phyloP scores from a whole-genome alignment of 1,139 yeast genomes.

The Maudiozyma humilis region DNA sequence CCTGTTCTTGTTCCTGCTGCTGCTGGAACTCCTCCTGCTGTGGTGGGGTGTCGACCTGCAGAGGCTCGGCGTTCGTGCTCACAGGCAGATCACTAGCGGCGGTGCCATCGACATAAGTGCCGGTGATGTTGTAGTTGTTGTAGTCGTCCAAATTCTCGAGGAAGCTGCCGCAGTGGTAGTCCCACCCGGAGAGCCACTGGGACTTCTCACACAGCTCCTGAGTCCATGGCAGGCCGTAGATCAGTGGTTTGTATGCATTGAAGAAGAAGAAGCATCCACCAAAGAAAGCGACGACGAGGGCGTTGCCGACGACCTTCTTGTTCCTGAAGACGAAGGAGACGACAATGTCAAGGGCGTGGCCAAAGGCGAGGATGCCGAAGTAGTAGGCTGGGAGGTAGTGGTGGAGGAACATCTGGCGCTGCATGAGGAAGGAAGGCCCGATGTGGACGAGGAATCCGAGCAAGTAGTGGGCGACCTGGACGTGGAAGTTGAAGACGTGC shows the following conservation, averaged over 20 bases:
- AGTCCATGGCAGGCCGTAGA: conserved; percentile 82
- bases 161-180: conserved; percentile 64
- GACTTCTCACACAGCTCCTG: conserved; percentile 52
- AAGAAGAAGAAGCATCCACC: conserved; percentile 49
- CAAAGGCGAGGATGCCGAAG: conserved; percentile 77
- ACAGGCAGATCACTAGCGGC: background rate
- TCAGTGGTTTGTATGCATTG: conserved; percentile 59
- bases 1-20: background rate
- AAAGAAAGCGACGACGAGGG: conserved; percentile 42
- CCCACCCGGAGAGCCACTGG: conserved; percentile 64
- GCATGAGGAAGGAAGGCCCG: conserved; percentile 86
- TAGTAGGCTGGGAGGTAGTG: conserved; percentile 88
- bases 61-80: background rate
- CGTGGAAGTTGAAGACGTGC: conserved; percentile 61
- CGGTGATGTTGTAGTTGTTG: conserved; percentile 1
- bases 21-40: background rate
- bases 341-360: conserved; percentile 69
- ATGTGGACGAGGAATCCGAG: conserved; percentile 83
- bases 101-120: background rate
- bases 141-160: conserved; percentile 24
- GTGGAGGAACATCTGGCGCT: conserved; percentile 85
- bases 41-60: conserved; percentile 2
- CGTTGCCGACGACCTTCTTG: conserved; percentile 39
- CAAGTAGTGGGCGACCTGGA: conserved; percentile 57
- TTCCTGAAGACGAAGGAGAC: conserved; percentile 39